A percentile compares a stretch with the other conserved stretches of the same genome.
These are phyloP conservation scores for Apostasia ramifera DNA, from an alignment of 106 monocot genomes.

Conservation along the genomic window DNA sequence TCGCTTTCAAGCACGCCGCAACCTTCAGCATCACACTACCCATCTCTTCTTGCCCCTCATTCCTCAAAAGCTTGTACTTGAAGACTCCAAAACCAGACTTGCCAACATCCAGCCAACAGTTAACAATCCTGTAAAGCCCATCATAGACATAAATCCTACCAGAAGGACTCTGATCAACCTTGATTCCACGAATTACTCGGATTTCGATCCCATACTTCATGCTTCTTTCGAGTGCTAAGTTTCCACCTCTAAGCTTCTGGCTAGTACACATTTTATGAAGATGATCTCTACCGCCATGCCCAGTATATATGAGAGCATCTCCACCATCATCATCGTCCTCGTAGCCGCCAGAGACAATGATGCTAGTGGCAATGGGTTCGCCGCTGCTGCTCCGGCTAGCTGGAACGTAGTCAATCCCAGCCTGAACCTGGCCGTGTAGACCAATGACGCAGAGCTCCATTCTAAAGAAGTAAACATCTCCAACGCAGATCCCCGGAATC, in stretches of 20 bases:
- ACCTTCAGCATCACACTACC: constrained; percentile 13
- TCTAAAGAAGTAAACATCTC: constrained; percentile 64
- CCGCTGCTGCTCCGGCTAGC: constrained; percentile 6
- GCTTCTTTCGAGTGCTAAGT: constrained; percentile 27
- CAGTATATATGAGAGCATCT: constrained; percentile 26
- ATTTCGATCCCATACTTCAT: constrained; percentile 41
- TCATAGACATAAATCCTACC: constrained; percentile 35
- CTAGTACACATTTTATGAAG: neutral
- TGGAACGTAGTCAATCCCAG: constrained; percentile 46
- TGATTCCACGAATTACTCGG: constrained; percentile 31
- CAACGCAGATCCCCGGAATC: constrained; percentile 45
- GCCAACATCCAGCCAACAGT: constrained; percentile 30
- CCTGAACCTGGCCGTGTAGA: constrained; percentile 68
- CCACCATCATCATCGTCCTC: constrained; percentile 43
- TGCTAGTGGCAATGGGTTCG: constrained; percentile 41
- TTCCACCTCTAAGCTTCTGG: constrained; percentile 38
- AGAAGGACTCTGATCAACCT: constrained; percentile 14
- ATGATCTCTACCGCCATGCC: constrained; percentile 30
- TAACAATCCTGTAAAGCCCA: constrained; percentile 28
- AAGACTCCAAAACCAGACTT: constrained; percentile 34
- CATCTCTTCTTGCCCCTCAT: constrained; percentile 31
- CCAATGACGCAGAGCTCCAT: constrained; percentile 65
- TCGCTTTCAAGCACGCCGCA: constrained; percentile 36
- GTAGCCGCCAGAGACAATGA: constrained; percentile 40
- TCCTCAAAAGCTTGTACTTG: constrained; percentile 39